Conservation (phyloP, 441 rosid species). For the Populus hybrid region DNA sequence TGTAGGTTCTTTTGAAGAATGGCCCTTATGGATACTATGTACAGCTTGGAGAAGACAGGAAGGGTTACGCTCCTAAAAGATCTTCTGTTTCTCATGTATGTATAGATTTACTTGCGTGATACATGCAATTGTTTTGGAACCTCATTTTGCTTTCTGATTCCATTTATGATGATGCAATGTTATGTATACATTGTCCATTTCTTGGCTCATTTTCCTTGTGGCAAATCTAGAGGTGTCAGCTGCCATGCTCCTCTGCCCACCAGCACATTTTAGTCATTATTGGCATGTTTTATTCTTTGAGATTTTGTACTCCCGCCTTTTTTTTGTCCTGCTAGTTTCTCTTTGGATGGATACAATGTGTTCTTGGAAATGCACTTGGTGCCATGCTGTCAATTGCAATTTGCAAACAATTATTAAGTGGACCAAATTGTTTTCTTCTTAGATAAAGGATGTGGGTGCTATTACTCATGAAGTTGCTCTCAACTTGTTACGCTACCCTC, state of each 20-base stretch:
- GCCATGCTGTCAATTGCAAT: neutral
- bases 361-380: neutral
- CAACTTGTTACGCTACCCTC: slow-evolving; percentile 70
- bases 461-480: slow-evolving; percentile 76
- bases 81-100: slow-evolving; percentile 78
- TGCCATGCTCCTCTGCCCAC: neutral
- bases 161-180: neutral
- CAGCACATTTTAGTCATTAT: neutral
- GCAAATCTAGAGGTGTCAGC: slow-evolving; percentile 1
- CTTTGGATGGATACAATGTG: neutral
- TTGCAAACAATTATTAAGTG: neutral
- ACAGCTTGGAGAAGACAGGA: slow-evolving; percentile 94
- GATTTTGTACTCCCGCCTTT: neutral
- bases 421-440: slow-evolving; percentile 21
- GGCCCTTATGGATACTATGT: slow-evolving; percentile 95
- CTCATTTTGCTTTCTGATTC: neutral
- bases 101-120: neutral
- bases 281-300: slow-evolving; percentile 2
- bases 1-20: slow-evolving; percentile 80
- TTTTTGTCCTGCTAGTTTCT: neutral
- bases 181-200: neutral
- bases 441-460: slow-evolving; percentile 69
- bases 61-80: slow-evolving; percentile 73
- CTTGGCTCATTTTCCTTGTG: slow-evolving; percentile 6
- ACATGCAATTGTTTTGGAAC: neutral